Percentiles rank a stretch among this genome's conserved stretches.
These are phyloP conservation scores for Monosporozyma unispora DNA, from an alignment of 805 yeast genomes.

Conservation along the genomic window DNA sequence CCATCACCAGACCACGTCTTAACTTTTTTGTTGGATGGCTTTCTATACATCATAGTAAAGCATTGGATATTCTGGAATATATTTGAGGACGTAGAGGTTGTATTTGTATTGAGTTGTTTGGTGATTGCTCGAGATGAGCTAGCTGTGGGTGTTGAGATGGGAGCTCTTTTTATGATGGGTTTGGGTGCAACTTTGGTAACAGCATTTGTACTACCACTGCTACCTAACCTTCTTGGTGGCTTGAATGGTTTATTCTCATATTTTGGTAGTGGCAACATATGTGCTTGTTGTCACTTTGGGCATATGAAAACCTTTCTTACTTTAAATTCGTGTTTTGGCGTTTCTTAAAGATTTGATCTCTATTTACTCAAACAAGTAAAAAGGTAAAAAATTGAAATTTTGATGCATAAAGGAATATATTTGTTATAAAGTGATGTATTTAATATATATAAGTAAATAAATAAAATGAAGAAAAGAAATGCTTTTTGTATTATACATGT, in stretches of 20 bases:
- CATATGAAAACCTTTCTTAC: no score
- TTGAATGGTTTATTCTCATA: slow-evolving; percentile 42
- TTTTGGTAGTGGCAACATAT: slow-evolving; percentile 19
- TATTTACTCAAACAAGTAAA: background rate
- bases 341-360: background rate
- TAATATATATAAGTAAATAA: background rate
- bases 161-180: background rate
- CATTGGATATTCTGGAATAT: slow-evolving; percentile 1
- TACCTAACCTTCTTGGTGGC: slow-evolving; percentile 32
- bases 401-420: background rate
- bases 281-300: background rate
- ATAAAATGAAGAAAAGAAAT: no score
- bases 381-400: background rate
- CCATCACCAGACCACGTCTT: slow-evolving; percentile 98
- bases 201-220: background rate
- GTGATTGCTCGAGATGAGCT: background rate
- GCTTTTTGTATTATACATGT: no score
- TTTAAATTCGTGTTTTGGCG: background rate
- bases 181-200: background rate
- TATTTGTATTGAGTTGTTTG: background rate
- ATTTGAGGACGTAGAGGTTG: background rate
- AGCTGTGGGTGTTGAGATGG: background rate
- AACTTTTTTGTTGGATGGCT: slow-evolving; percentile 64
- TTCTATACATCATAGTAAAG: slow-evolving; percentile 53
- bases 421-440: background rate